phyloP scores from a whole-genome alignment of 2,329 filamentous ascomycete species.

The Colletotrichum sp. region DNA sequence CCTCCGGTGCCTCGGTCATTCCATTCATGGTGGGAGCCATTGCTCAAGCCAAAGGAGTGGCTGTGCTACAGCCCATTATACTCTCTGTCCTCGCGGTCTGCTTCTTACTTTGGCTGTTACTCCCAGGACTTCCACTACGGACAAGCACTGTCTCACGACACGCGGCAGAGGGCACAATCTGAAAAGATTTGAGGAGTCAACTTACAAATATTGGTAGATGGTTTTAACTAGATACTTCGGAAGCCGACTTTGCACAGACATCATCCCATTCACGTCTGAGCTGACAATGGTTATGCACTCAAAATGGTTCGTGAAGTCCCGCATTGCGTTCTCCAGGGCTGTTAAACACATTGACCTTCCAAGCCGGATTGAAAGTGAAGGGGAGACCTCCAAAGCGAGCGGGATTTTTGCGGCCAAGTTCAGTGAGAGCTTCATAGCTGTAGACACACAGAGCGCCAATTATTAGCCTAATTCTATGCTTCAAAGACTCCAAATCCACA shows the following conservation, averaged over 20 bases:
- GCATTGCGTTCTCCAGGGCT: not conserved
- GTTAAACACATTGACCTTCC: not conserved
- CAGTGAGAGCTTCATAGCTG: not conserved
- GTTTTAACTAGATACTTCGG: not conserved
- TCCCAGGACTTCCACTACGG: not conserved
- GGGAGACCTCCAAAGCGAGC: not conserved
- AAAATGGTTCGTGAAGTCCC: not conserved
- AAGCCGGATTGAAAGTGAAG: not conserved
- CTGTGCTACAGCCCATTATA: slow-evolving; percentile 61
- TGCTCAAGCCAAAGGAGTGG: slow-evolving; percentile 61
- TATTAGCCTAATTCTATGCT: not conserved
- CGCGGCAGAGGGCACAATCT: not conserved
- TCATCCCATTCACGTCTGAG: not conserved
- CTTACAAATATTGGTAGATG: not conserved
- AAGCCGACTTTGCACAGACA: not conserved
- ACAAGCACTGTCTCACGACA: not conserved
- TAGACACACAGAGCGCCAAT: not conserved
- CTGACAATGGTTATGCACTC: not conserved
- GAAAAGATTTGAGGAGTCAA: not conserved
- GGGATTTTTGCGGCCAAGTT: not conserved
- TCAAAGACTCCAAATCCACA: not conserved
- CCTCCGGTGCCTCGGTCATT: slow-evolving; percentile 72
- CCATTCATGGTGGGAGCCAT: slow-evolving; percentile 73
- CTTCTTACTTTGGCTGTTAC: not conserved
- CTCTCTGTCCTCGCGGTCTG: slow-evolving; percentile 48